A percentile compares a stretch with the other conserved stretches of the same genome.
These are phyloP conservation scores for Pyrenula massariospora DNA, from an alignment of 495 filamentous ascomycete genomes.

Conservation along the genomic window DNA sequence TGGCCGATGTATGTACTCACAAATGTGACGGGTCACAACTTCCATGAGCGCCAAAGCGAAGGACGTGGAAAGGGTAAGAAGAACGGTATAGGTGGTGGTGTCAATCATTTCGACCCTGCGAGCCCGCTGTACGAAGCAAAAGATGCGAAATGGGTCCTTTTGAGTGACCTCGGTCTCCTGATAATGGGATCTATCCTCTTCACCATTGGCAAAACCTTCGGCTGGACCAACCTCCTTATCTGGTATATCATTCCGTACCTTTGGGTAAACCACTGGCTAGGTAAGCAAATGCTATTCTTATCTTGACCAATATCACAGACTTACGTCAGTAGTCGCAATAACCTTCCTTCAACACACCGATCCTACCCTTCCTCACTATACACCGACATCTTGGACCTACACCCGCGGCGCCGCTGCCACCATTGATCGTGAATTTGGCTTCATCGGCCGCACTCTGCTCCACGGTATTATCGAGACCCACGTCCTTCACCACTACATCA, in stretches of 20 bases:
- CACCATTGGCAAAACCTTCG: constrained; percentile 56
- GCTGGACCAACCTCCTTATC: constrained; percentile 73
- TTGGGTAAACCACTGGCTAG: constrained; percentile 95
- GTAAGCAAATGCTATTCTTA: constrained; percentile 21
- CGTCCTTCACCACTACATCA: constrained; percentile 50
- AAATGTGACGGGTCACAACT: constrained; percentile 93
- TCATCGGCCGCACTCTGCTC: constrained; percentile 44
- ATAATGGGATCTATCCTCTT: constrained; percentile 45
- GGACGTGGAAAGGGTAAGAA: constrained; percentile 81
- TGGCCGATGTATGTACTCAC: constrained; percentile 73
- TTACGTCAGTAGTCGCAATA: constrained; percentile 34
- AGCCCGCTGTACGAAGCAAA: constrained; percentile 88
- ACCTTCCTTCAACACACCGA: constrained; percentile 53
- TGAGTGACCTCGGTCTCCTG: constrained; percentile 72
- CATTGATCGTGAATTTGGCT: constrained; percentile 50
- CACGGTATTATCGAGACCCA: constrained; percentile 54
- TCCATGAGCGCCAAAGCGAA: constrained; percentile 74
- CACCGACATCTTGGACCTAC: constrained; percentile 43
- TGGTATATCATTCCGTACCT: constrained; percentile 94
- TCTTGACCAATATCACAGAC: constrained; percentile 2
- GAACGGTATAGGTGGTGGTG: constrained; percentile 68
- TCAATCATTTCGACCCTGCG: constrained; percentile 87
- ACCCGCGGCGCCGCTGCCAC: constrained; percentile 46
- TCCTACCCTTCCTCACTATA: constrained; percentile 45
- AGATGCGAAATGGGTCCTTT: constrained; percentile 68